Percentiles rank a stretch among this genome's conserved stretches.
phyloP scores from a whole-genome alignment of 2,329 filamentous ascomycete species.

The Diaporthe vexans region DNA sequence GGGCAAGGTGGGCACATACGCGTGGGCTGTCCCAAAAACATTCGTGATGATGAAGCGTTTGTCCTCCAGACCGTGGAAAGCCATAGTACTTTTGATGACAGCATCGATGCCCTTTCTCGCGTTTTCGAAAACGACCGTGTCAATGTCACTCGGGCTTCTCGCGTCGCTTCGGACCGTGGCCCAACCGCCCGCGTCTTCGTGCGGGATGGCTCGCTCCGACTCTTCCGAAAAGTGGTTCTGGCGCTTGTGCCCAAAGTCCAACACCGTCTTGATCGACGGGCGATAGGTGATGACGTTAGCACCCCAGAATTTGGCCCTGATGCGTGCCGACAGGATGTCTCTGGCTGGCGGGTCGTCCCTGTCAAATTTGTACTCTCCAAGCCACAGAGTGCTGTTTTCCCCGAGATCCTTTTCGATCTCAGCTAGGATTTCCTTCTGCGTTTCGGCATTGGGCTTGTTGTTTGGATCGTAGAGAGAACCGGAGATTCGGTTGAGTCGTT shows the following conservation, averaged over 20 bases:
- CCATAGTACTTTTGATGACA: conserved; percentile 86
- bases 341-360: conserved; percentile 78
- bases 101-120: conserved; percentile 77
- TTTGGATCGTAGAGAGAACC: conserved; percentile 66
- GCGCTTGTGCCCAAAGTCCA: conserved; percentile 58
- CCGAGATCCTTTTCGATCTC: conserved; percentile 47
- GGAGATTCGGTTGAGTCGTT: conserved; percentile 75
- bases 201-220: conserved; percentile 50
- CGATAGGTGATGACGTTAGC: conserved; percentile 91
- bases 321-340: conserved; percentile 84
- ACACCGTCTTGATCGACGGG: conserved; percentile 75
- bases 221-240: conserved; percentile 52
- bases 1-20: conserved; percentile 72
- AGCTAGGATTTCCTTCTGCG: conserved; percentile 55
- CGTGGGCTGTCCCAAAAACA: conserved; percentile 94
- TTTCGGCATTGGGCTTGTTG: conserved; percentile 43
- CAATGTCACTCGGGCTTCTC: conserved; percentile 56
- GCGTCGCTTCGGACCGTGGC: conserved; percentile 52
- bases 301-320: conserved; percentile 96
- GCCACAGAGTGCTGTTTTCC: conserved; percentile 58
- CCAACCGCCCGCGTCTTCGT: conserved; percentile 17
- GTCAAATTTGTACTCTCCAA: conserved; percentile 67
- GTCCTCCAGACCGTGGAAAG: conserved; percentile 77
- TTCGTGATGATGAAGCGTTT: conserved; percentile 90
- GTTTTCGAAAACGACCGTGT: conserved; percentile 63